Conservation (phyloP, 2,329 filamentous ascomycete species). For the Colletotrichum sp. region DNA sequence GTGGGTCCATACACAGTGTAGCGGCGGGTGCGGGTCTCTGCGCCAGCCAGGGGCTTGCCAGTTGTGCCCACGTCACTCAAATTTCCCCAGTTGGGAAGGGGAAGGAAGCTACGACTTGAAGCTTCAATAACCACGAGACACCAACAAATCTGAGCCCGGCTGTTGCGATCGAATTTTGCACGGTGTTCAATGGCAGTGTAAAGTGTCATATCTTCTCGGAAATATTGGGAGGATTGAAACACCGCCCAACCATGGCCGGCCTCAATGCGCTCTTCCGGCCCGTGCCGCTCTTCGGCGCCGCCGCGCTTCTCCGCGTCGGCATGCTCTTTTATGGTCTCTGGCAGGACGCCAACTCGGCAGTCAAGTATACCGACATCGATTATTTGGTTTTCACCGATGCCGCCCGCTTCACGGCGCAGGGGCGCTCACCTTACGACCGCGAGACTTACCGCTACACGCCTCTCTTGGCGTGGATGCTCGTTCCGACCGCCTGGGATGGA, state of each 20-base stretch:
- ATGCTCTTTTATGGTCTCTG: constrained; percentile 89
- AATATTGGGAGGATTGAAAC: not conserved
- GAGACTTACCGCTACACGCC: constrained; percentile 98
- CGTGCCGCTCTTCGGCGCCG: constrained; percentile 58
- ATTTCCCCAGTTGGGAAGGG: constrained; percentile 14
- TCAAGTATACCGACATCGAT: constrained; percentile 99
- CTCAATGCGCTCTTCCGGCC: constrained; percentile 41
- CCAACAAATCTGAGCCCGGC: not conserved
- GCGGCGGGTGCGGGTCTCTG: not conserved
- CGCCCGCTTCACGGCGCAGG: constrained; percentile 74
- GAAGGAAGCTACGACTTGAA: not conserved
- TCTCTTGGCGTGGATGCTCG: constrained; percentile 86
- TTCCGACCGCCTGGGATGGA: constrained; percentile 72
- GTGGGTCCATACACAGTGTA: not conserved
- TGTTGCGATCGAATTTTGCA: not conserved
- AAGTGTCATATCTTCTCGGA: not conserved
- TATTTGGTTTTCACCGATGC: constrained; percentile 99
- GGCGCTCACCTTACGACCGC: constrained; percentile 79
- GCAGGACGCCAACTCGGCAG: constrained; percentile 88
- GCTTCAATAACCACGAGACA: not conserved
- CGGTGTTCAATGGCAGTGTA: not conserved
- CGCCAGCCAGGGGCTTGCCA: constrained; percentile 2
- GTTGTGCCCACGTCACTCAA: constrained; percentile 20
- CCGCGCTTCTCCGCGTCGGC: constrained; percentile 69
- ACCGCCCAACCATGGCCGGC: constrained; percentile 25